Evolutionary conservation across 2,329 filamentous ascomycete species (phyloP).

Genomic region (Colletotrichum tropicale): DNA sequence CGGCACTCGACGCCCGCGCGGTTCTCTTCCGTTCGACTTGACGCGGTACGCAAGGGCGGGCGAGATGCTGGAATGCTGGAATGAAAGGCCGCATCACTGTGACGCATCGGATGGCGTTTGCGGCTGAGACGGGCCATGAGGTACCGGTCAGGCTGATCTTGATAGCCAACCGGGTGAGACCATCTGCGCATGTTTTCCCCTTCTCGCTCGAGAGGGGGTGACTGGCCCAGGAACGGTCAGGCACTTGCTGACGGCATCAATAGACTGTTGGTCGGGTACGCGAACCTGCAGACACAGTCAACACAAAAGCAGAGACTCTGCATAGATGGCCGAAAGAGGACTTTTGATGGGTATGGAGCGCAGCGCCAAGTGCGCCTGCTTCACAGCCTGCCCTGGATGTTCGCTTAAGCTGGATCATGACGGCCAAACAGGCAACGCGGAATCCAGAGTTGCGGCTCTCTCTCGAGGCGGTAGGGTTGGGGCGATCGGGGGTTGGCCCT

Average conservation of each 20-base stretch:
- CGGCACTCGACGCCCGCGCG: not conserved
- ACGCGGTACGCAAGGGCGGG: not conserved
- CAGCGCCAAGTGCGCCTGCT: not conserved
- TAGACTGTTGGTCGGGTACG: not conserved
- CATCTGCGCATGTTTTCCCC: not conserved
- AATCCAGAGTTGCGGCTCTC: conserved; percentile 6
- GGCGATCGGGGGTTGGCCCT: conserved; percentile 1
- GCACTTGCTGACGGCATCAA: not conserved
- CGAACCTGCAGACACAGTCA: not conserved
- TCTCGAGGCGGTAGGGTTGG: not conserved
- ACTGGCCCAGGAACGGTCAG: not conserved
- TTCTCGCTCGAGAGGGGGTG: not conserved
- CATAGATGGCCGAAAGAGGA: not conserved
- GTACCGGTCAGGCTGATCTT: not conserved
- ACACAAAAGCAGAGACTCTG: not conserved
- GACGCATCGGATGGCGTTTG: conserved; percentile 17
- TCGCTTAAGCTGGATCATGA: not conserved
- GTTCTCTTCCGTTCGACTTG: conserved; percentile 4
- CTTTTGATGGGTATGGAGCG: not conserved
- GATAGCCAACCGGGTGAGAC: not conserved
- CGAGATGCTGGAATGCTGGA: not conserved
- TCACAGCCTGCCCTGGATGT: not conserved
- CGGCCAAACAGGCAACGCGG: not conserved
- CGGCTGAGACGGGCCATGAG: conserved; percentile 10
- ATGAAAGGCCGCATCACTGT: not conserved